phyloP scores from a whole-genome alignment of 2,329 filamentous ascomycete species.

The Fusarium pseudograminearum region DNA sequence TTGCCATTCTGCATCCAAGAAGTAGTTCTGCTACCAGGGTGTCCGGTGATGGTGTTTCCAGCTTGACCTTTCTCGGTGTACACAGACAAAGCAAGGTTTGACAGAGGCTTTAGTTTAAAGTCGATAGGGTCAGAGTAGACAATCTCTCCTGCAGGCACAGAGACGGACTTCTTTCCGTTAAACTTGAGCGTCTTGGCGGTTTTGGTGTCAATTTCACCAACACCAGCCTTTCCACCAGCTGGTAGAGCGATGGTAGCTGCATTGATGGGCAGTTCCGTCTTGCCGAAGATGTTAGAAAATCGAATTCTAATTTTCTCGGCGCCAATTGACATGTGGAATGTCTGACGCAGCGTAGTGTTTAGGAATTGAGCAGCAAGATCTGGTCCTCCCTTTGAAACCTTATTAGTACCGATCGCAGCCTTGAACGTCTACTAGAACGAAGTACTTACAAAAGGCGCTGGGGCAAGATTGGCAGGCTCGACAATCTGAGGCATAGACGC shows the following conservation, averaged over 20 bases:
- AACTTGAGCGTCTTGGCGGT: conserved; percentile 17
- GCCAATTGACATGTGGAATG: conserved; percentile 27
- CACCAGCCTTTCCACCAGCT: conserved; percentile 8
- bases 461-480: conserved; percentile 28
- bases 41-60: conserved; percentile 30
- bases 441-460: conserved; percentile 28
- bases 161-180: conserved; percentile 17
- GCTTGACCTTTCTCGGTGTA: conserved; percentile 25
- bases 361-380: conserved; percentile 20
- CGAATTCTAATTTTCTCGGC: conserved; percentile 26
- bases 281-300: conserved; percentile 32
- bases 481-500: conserved; percentile 34
- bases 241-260: conserved; percentile 27
- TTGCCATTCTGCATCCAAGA: conserved; percentile 35
- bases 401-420: rapidly evolving
- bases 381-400: conserved; percentile 9
- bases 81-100: conserved; percentile 27
- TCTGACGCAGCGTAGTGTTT: conserved; percentile 31
- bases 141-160: conserved; percentile 15
- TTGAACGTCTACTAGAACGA: rapidly evolving
- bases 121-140: conserved; percentile 25
- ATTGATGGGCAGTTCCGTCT: conserved; percentile 23
- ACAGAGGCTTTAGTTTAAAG: conserved; percentile 24
- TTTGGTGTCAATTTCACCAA: conserved; percentile 21
- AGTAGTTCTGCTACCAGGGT: conserved; percentile 34